phyloP scores from a whole-genome alignment of 306 rosid genomes.

The Notholithocarpus densiflorus region DNA sequence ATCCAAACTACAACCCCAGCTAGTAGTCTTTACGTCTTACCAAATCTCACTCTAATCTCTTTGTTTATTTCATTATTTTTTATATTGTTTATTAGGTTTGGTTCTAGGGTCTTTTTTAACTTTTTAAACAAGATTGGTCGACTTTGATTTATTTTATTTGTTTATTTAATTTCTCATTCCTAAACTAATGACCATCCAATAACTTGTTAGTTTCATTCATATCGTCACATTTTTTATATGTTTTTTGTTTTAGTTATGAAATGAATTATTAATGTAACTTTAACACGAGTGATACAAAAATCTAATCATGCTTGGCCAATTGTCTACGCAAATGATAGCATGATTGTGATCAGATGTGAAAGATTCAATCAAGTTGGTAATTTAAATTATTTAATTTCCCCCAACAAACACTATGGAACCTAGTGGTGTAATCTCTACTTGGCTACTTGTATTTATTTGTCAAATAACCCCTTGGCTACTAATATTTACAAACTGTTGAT shows the following conservation, averaged over 20 bases:
- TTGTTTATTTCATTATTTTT: conserved; percentile 12
- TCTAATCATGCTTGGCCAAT: conserved; percentile 1
- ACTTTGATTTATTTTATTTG: background rate
- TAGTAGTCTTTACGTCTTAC: conserved; percentile 32
- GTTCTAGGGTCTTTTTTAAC: conserved; percentile 33
- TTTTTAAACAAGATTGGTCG: conserved; percentile 27
- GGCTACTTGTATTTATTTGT: background rate
- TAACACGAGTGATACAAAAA: conserved; percentile 14
- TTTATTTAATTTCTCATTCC: background rate
- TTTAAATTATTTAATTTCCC: background rate
- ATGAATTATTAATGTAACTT: no score
- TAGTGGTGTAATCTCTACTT: background rate
- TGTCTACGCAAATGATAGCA: background rate
- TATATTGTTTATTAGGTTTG: conserved; percentile 8
- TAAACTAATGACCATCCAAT: background rate
- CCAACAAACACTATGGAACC: background rate
- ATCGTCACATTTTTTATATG: background rate
- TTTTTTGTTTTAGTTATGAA: background rate
- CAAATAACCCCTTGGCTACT: background rate
- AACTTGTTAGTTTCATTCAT: background rate
- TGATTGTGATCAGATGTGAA: background rate
- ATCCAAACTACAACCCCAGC: conserved; percentile 38
- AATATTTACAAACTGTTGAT: no score
- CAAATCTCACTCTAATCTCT: conserved; percentile 24
- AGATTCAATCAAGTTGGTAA: background rate